Evolutionary conservation across 345 rosid genomes (phyloP).

Genomic region (Hirschfeldia incana): DNA sequence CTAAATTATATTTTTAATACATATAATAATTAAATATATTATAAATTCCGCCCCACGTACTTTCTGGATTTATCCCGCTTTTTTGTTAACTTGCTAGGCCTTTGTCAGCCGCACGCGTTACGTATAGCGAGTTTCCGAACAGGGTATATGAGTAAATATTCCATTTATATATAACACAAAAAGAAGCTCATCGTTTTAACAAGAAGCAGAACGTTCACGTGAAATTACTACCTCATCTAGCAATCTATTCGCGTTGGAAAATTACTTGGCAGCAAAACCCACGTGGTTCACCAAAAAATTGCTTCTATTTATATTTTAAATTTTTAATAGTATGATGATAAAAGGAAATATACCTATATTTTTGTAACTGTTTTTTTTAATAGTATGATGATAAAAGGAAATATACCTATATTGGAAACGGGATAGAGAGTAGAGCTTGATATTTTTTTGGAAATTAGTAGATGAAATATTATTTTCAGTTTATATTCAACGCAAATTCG

Average conservation of each 20-base stretch:
- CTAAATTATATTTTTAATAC: no score
- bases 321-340: background rate
- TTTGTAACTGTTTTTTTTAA: no score
- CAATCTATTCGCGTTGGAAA: slow-evolving; percentile 23
- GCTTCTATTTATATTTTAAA: background rate
- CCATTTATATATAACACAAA: background rate
- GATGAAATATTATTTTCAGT: background rate
- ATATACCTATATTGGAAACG: background rate
- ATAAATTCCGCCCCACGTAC: no score
- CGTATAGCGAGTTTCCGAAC: no score
- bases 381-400: background rate
- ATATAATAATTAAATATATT: no score
- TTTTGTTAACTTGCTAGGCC: no score
- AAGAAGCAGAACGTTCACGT: no score
- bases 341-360: background rate
- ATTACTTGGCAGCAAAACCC: slow-evolving; percentile 22
- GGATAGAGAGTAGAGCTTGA: background rate
- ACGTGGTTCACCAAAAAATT: slow-evolving; percentile 17
- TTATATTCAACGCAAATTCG: background rate
- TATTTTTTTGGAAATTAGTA: background rate
- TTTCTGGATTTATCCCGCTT: no score
- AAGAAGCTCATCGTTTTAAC: background rate
- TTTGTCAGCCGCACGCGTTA: no score
- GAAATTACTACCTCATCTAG: slow-evolving; percentile 11
- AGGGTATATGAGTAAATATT: background rate